Percentiles rank a stretch among this genome's conserved stretches.
phyloP scores from a whole-genome alignment of 345 rosid species.

The Populus nigra region DNA sequence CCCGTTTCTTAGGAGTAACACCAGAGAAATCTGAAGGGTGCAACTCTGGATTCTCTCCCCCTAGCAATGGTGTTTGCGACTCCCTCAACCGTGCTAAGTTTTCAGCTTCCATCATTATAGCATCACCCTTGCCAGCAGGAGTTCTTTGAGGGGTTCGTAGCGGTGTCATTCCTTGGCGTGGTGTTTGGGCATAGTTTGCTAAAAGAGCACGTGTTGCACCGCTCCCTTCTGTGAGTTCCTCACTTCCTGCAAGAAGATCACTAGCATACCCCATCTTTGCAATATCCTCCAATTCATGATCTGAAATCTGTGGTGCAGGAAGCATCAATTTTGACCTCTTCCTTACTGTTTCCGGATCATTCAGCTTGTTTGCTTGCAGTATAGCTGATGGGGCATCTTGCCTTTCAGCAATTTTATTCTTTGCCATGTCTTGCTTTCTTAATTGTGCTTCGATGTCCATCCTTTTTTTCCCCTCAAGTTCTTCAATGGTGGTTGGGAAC shows the following conservation, averaged over 20 bases:
- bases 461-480: constrained; percentile 93
- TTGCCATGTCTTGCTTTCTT: constrained; percentile 82
- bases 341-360: constrained; percentile 95
- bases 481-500: constrained; percentile 92
- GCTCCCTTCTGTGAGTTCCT: constrained; percentile 85
- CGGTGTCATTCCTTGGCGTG: constrained; percentile 84
- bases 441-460: constrained; percentile 80
- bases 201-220: constrained; percentile 95
- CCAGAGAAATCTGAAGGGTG: constrained; percentile 99
- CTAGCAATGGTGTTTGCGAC: constrained; percentile 94
- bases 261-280: constrained; percentile 99
- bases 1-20: constrained; percentile 87
- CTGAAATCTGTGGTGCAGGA: constrained; percentile 96
- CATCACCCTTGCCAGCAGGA: constrained; percentile 95
- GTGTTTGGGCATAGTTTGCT: constrained; percentile 86
- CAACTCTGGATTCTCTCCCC: constrained; percentile 97
- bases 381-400: constrained; percentile 96
- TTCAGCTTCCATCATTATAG: constrained; percentile 99
- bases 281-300: constrained; percentile 90
- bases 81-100: constrained; percentile 93
- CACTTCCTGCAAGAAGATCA: constrained; percentile 76
- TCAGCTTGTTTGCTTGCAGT: constrained; percentile 92
- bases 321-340: constrained; percentile 95
- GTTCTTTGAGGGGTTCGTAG: constrained; percentile 93
- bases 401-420: constrained; percentile 84